Evolutionary conservation across 495 filamentous ascomycete genomes (phyloP), one percentile per base, ranked within the genome.

Genomic region (Penicillium fimorum): DNA sequence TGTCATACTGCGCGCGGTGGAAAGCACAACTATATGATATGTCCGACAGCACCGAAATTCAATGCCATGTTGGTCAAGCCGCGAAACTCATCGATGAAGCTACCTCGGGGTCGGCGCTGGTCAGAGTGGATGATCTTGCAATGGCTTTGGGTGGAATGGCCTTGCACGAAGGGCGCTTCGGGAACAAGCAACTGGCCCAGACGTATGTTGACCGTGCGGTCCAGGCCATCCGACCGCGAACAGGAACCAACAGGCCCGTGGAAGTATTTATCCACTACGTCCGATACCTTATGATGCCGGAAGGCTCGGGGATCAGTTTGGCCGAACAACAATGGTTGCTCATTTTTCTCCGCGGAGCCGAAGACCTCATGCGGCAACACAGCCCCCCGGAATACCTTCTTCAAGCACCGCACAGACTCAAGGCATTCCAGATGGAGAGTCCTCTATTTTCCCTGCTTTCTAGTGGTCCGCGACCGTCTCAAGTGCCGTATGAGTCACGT

Each of bases 391-490:
- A 60, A 30, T 75, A 67, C 43, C 62, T 73, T 3, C 17, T 44
- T 11, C 49, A 63, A 7, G 65, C 69, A 5, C 73, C 74, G 2
- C 66, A 69, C 27, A 64, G 74, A 27, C 60, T 55, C 20, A 52
- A 60, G 1, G 63, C 68, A 1, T 79, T 79, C 43, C 64, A 72
- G 33, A 75, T 77, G 68, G 68, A 70, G 18, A 66, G 73, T 49
- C 74, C 74, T 13, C 57, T 79, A 6, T 77, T 73, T 45, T 61
- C 71, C 11, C 57, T 77, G 6, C 66, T 79, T 1, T 77, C 74
- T n/a, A 76, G 70, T 54, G 76, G 76, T 17, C 76, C 76, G 11
- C 72, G 68, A 10, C 76, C 76, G 17, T 70, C 73, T n/a, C 66
- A 69, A 41, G 71, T 79, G 1, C 76, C 76, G 20, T 61, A 66